Conservation (phyloP, 495 filamentous ascomycete species). For the Aspergillus avenaceus region DNA sequence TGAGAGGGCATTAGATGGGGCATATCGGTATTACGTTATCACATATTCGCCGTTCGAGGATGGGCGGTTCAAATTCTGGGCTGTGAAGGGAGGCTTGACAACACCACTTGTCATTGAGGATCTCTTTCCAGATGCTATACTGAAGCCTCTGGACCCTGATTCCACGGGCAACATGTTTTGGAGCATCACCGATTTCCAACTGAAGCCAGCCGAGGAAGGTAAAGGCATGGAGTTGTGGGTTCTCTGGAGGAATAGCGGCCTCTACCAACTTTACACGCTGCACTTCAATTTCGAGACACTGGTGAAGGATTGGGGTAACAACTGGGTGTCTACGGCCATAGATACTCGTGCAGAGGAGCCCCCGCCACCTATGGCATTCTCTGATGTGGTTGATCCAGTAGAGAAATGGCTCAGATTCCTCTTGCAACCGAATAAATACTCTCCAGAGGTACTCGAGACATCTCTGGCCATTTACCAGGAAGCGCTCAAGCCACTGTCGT, state of each 20-base stretch:
- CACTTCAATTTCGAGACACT: constrained; percentile 51
- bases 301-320: constrained; percentile 54
- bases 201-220: constrained; percentile 50
- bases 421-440: constrained; percentile 75
- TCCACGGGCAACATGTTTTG: constrained; percentile 71
- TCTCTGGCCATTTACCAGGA: constrained; percentile 71
- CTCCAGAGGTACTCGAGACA: constrained; percentile 73
- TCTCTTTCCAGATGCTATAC: constrained; percentile 53
- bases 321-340: constrained; percentile 69
- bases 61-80: constrained; percentile 96
- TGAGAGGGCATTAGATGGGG: constrained; percentile 46
- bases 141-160: constrained; percentile 68
- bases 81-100: constrained; percentile 58
- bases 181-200: constrained; percentile 80
- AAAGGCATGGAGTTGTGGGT: constrained; percentile 72
- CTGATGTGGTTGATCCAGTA: constrained; percentile 56
- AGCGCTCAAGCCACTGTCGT: constrained; percentile 42
- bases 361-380: constrained; percentile 50
- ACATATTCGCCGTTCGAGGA: constrained; percentile 84
- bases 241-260: constrained; percentile 79
- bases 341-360: constrained; percentile 54
- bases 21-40: constrained; percentile 66
- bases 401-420: constrained; percentile 58
- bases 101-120: constrained; percentile 64
- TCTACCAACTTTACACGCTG: constrained; percentile 67